phyloP scores from a whole-genome alignment of 1,139 yeast species.

The Saccharomycopsis crataegensis region DNA sequence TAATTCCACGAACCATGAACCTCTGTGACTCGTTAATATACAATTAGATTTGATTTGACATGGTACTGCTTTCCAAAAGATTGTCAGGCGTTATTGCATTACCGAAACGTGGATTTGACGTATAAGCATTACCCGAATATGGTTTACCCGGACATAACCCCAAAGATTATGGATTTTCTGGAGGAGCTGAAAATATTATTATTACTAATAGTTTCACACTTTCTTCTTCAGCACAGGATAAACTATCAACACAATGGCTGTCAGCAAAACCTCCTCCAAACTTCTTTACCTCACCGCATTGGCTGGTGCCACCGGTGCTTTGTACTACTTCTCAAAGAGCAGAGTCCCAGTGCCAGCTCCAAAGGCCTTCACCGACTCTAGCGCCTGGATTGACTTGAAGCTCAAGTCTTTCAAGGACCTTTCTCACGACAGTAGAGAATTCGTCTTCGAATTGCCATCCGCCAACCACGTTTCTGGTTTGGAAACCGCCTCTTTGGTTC shows the following conservation, averaged over 20 bases:
- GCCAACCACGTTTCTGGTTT: slow-evolving; percentile 71
- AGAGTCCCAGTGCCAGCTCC: slow-evolving; percentile 41
- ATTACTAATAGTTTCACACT: too few species aligned
- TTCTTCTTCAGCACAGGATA: too few species aligned
- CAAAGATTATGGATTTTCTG: too few species aligned
- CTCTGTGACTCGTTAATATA: too few species aligned
- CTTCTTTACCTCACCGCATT: slow-evolving; percentile 36
- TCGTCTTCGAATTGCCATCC: slow-evolving; percentile 65
- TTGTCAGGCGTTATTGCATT: too few species aligned
- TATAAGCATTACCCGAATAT: too few species aligned
- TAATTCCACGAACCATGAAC: too few species aligned
- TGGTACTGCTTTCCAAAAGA: too few species aligned
- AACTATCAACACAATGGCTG: neutral
- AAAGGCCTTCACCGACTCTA: slow-evolving; percentile 59
- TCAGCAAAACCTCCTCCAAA: slow-evolving; percentile 19
- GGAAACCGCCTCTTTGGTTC: slow-evolving; percentile 67
- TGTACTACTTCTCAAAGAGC: slow-evolving; percentile 34
- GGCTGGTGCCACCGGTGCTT: slow-evolving; percentile 47
- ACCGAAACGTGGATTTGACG: too few species aligned
- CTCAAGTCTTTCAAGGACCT: slow-evolving; percentile 49
- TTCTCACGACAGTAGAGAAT: slow-evolving; percentile 54
- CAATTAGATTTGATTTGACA: too few species aligned
- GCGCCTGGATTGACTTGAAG: slow-evolving; percentile 77
- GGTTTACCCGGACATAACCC: too few species aligned
- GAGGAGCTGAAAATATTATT: too few species aligned